phyloP scores from a whole-genome alignment of 1,284 basidiomycete species.

The Hymenochaete sp. region DNA sequence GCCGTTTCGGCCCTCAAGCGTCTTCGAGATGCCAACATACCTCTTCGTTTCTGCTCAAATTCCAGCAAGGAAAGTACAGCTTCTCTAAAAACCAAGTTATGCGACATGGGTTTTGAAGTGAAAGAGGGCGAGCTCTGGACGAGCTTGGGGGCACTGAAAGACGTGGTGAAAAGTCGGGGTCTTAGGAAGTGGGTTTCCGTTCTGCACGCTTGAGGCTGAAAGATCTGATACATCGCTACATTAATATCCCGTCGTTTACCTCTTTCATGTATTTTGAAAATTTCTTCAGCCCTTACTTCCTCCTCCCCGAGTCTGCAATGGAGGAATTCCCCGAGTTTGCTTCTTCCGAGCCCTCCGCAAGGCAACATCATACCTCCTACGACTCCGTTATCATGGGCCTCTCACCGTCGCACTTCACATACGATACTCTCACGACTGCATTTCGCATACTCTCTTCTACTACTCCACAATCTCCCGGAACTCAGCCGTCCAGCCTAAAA shows the following conservation, averaged over 20 bases:
- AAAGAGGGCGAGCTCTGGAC: slow-evolving; percentile 46
- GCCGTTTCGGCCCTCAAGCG: slow-evolving; percentile 44
- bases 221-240: slow-evolving; percentile 1
- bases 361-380: slow-evolving; percentile 27
- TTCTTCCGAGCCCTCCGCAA: slow-evolving; percentile 15
- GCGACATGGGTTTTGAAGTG: slow-evolving; percentile 44
- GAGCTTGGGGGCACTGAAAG: slow-evolving; percentile 51
- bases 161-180: slow-evolving; percentile 33
- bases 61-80: slow-evolving; percentile 47
- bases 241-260: slow-evolving; percentile 1
- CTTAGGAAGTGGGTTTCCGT: slow-evolving; percentile 34
- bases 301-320: slow-evolving; percentile 50
- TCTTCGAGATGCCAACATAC: slow-evolving; percentile 38
- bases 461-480: background rate
- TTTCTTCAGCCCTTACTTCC: slow-evolving; percentile 43
- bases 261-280: too few species aligned
- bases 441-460: slow-evolving; percentile 49
- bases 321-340: slow-evolving; percentile 36
- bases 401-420: slow-evolving; percentile 45
- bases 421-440: slow-evolving; percentile 52
- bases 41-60: slow-evolving; percentile 58
- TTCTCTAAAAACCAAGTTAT: slow-evolving; percentile 35
- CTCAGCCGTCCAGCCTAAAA: slow-evolving; percentile 19
- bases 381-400: slow-evolving; percentile 65
- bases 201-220: too few species aligned